Base-by-base conservation (phyloP, 805 yeast genomes). In the Candida vaughaniae region DNA sequence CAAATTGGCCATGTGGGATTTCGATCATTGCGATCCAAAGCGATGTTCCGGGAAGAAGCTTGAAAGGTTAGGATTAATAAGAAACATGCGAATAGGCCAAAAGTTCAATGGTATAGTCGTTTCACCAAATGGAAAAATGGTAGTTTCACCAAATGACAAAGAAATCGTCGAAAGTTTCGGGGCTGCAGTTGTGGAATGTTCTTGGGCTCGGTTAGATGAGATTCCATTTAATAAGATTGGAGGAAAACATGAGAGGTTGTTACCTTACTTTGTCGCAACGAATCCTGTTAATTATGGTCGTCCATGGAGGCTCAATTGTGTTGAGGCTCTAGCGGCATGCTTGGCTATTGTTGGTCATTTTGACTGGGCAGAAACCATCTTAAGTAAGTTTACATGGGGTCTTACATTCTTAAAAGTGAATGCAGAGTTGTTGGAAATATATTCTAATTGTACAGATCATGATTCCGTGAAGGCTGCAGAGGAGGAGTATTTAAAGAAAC, bases 191-290 rank as follows among this genome's bases (percentile, higher is more conserved):
- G 98, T 93, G 2, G 99, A 93, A 58, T 91, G 98, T 62, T 88
- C 96, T 2, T 93, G 99, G 99, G 99, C 99, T 0, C 69, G 98
- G 38, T 59, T 93, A n/a, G 95, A 89, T 38, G 99, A 93, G 58
- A 80, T 93, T n/a, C 99, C 99, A 4, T 93, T 93, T 61, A 67
- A 73, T 42, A 87, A 85, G 53, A 89, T 93, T 41, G 98, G 98
- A 3, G 98, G 98, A 4, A 79, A 77, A 43, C 73, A 87, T 51
- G 96, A 91, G 55, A 69, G 99, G 32, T 66, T 93, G 20, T 58
- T 93, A 39, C 99, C 99, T 0, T 93, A 91, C 51, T 66, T 93
- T 32, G 89, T 93, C 7, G 98, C 98, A 4, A 96, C 98, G 0
- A 93, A 93, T 56, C 95, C 96, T 20, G 98, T 95, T 6, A 93